phyloP scores from a whole-genome alignment of 352 stramenopile species.

The Phytophthora pini region DNA sequence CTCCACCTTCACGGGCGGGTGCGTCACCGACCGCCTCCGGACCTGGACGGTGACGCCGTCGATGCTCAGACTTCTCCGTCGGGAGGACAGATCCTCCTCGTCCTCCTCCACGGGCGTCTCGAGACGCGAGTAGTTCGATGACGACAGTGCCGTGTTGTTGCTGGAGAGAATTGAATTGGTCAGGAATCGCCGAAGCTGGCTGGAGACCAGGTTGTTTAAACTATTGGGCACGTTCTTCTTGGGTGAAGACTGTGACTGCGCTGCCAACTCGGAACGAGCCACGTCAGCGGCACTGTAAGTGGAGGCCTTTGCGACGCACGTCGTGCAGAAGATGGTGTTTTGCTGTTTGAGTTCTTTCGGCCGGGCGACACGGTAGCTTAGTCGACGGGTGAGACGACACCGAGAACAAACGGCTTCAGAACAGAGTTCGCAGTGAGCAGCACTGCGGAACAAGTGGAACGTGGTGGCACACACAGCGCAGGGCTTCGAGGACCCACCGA shows the following conservation, averaged over 20 bases:
- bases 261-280: constrained; percentile 43
- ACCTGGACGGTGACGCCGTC: not conserved
- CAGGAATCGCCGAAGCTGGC: constrained; percentile 20
- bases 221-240: constrained; percentile 16
- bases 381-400: constrained; percentile 47
- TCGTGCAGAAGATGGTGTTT: constrained; percentile 64
- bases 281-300: constrained; percentile 46
- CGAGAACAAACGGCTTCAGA: constrained; percentile 40
- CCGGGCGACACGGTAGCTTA: constrained; percentile 49
- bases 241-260: constrained; percentile 11
- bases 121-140: constrained; percentile 21
- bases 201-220: constrained; percentile 36
- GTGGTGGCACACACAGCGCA: constrained; percentile 39
- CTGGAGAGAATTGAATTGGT: constrained; percentile 22
- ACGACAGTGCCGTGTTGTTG: constrained; percentile 19
- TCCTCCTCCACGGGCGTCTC: constrained; percentile 24
- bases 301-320: constrained; percentile 47
- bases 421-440: constrained; percentile 44
- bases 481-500: constrained; percentile 2
- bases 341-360: constrained; percentile 37
- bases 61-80: constrained; percentile 14
- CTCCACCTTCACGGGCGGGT: constrained; percentile 20
- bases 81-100: constrained; percentile 15
- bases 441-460: constrained; percentile 39
- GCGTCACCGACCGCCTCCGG: constrained; percentile 29